Conservation (phyloP, 2,329 filamentous ascomycete genomes). For the Basipetospora chlamydospora region DNA sequence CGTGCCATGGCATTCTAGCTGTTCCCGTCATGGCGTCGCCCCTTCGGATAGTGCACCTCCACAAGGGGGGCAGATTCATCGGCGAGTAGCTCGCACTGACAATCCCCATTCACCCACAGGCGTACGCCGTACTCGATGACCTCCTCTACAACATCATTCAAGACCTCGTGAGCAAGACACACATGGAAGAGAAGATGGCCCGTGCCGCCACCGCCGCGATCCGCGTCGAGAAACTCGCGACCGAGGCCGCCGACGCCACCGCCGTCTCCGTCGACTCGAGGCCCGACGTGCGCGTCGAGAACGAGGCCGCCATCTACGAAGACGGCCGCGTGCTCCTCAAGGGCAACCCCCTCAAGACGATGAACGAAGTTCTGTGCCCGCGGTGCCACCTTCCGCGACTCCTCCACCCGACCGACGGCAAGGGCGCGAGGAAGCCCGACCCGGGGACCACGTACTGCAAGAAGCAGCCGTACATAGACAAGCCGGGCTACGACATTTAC, state of each 20-base stretch:
- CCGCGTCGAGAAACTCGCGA: constrained; percentile 45
- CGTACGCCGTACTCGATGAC: constrained; percentile 57
- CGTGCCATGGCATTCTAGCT: background rate
- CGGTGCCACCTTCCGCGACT: constrained; percentile 62
- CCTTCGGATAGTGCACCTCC: too few relatives aligned
- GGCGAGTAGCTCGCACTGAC: background rate
- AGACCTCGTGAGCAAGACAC: constrained; percentile 58
- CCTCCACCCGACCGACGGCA: constrained; percentile 57
- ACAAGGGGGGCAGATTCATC: too few relatives aligned
- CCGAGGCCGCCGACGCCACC: constrained; percentile 38
- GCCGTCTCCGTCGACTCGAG: constrained; percentile 39
- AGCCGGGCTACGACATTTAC: constrained; percentile 66
- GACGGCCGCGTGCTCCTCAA: constrained; percentile 55
- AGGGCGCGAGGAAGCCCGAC: constrained; percentile 49
- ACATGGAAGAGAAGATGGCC: constrained; percentile 65
- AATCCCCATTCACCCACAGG: constrained; percentile 22
- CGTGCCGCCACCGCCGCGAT: constrained; percentile 52
- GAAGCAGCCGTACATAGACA: constrained; percentile 62
- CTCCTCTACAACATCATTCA: constrained; percentile 63
- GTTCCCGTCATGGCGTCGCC: background rate
- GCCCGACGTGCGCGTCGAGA: constrained; percentile 45
- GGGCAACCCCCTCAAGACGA: constrained; percentile 58
- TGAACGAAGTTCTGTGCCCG: constrained; percentile 56
- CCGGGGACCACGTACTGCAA: constrained; percentile 63
- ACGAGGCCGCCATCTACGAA: constrained; percentile 54